These are phyloP conservation scores for Alloascoidea africana DNA, from an alignment of 805 yeast species.

Conservation along the genomic window DNA sequence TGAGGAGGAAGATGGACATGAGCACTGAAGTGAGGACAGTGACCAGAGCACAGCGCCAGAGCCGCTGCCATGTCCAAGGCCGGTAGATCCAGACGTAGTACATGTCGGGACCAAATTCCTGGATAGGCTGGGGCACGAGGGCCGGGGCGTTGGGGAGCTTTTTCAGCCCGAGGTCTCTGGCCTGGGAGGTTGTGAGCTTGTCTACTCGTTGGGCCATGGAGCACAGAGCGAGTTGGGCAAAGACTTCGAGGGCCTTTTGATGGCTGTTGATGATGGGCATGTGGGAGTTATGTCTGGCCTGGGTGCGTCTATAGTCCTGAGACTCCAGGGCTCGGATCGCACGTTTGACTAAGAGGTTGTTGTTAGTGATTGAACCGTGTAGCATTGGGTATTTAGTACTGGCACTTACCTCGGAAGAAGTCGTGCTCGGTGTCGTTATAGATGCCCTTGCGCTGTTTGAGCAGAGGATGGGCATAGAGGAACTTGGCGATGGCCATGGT, in stretches of 20 bases:
- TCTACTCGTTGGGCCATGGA: conserved; percentile 64
- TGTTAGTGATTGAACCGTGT: background rate
- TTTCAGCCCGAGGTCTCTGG: conserved; percentile 58
- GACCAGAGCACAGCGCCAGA: too few relatives aligned
- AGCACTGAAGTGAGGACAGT: too few relatives aligned
- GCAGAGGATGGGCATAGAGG: conserved; percentile 44
- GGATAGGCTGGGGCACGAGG: conserved; percentile 18
- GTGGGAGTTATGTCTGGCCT: conserved; percentile 23
- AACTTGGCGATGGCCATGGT: conserved; percentile 64
- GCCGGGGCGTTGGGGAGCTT: conserved; percentile 40
- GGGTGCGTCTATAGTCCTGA: conserved; percentile 47
- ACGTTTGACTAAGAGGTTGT: conserved; percentile 35
- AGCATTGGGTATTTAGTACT: conserved; percentile 3
- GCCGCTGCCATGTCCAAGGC: too few relatives aligned
- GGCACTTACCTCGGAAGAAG: conserved; percentile 65
- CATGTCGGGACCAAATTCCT: conserved; percentile 23
- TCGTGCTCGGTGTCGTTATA: conserved; percentile 56
- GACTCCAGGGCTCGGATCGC: conserved; percentile 64
- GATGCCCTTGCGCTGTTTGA: conserved; percentile 77
- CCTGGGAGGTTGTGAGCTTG: conserved; percentile 56
- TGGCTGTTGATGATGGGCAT: conserved; percentile 35
- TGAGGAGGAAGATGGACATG: too few relatives aligned
- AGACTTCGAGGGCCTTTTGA: conserved; percentile 42
- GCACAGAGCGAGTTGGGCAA: conserved; percentile 53
- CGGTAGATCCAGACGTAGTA: conserved; percentile 79